Percentiles rank a stretch among this genome's conserved stretches.
These are phyloP conservation scores for Stephania yunnanensis DNA, from an alignment of 164 flowering plant genomes.

Conservation along the genomic window DNA sequence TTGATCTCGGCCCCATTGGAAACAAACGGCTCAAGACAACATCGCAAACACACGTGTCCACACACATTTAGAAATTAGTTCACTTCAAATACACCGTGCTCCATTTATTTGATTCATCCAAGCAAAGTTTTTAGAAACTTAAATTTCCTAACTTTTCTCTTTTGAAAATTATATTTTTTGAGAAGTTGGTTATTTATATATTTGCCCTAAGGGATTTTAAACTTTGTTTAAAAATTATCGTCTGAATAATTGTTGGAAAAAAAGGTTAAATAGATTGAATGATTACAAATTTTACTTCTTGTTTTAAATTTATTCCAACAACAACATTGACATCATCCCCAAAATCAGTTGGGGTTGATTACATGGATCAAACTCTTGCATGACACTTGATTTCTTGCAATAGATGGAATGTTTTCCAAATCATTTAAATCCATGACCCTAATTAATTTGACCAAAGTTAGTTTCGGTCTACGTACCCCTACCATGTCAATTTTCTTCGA, in stretches of 20 bases:
- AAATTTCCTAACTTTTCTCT: not conserved
- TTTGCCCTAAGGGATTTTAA: too few species aligned
- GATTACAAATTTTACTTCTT: not conserved
- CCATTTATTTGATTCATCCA: not conserved
- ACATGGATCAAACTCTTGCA: too few species aligned
- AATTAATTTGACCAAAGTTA: too few species aligned
- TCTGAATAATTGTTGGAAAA: too few species aligned
- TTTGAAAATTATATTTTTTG: too few species aligned
- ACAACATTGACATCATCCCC: not conserved
- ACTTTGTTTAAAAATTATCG: too few species aligned
- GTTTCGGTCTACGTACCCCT: too few species aligned
- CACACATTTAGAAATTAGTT: not conserved
- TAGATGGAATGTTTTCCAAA: not conserved
- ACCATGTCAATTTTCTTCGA: too few species aligned
- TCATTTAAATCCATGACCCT: not conserved
- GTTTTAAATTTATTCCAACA: too few species aligned
- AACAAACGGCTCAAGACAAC: slow-evolving; percentile 60
- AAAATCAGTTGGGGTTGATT: not conserved
- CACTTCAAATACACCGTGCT: not conserved
- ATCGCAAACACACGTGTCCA: slow-evolving; percentile 17
- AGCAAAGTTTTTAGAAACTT: not conserved
- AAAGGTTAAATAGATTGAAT: not conserved
- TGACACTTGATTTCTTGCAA: not conserved
- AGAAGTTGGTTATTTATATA: not conserved
- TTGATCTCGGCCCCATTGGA: slow-evolving; percentile 40